phyloP scores from a whole-genome alignment of 495 filamentous ascomycete genomes.

The Lasiosphaeria ovina region DNA sequence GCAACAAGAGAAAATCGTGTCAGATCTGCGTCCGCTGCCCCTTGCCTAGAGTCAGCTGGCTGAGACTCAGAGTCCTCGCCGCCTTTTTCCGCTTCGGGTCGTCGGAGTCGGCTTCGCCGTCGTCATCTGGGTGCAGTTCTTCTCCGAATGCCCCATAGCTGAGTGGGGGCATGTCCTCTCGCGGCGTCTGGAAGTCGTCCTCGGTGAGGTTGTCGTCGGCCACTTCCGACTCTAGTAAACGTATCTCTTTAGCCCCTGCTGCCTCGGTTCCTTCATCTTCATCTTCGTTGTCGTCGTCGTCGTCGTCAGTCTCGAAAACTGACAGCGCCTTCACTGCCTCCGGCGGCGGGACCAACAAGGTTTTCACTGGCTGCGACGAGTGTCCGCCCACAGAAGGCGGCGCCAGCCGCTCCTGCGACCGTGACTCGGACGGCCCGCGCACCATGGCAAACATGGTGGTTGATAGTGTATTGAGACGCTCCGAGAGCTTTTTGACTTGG shows the following conservation, averaged over 20 bases:
- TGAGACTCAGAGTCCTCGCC: slow-evolving; percentile 48
- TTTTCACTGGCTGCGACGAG: slow-evolving; percentile 19
- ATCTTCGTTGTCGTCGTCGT: slow-evolving; percentile 35
- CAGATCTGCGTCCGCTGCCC: slow-evolving; percentile 22
- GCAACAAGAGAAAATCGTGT: slow-evolving; percentile 2
- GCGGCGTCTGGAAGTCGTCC: slow-evolving; percentile 44
- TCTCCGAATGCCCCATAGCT: slow-evolving; percentile 47
- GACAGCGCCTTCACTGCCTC: slow-evolving; percentile 26
- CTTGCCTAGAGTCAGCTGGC: slow-evolving; percentile 48
- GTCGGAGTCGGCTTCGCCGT: slow-evolving; percentile 23
- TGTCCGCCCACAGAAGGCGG: slow-evolving; percentile 1
- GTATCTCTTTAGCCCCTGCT: background rate
- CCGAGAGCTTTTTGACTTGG: slow-evolving; percentile 47
- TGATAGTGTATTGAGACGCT: slow-evolving; percentile 41
- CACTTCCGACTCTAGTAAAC: slow-evolving; percentile 11
- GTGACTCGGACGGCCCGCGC: slow-evolving; percentile 28
- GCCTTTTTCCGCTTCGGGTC: slow-evolving; percentile 42
- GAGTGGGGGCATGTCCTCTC: slow-evolving; percentile 33
- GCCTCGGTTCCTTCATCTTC: slow-evolving; percentile 24
- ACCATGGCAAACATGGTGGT: slow-evolving; percentile 38
- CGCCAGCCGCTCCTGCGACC: slow-evolving; percentile 26
- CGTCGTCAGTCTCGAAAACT: slow-evolving; percentile 37
- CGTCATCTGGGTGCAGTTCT: slow-evolving; percentile 34
- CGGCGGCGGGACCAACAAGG: slow-evolving; percentile 10
- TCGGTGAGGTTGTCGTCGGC: slow-evolving; percentile 33